Evolutionary conservation across 1,284 basidiomycete genomes (phyloP).

Genomic region (Puccinia coronata): DNA sequence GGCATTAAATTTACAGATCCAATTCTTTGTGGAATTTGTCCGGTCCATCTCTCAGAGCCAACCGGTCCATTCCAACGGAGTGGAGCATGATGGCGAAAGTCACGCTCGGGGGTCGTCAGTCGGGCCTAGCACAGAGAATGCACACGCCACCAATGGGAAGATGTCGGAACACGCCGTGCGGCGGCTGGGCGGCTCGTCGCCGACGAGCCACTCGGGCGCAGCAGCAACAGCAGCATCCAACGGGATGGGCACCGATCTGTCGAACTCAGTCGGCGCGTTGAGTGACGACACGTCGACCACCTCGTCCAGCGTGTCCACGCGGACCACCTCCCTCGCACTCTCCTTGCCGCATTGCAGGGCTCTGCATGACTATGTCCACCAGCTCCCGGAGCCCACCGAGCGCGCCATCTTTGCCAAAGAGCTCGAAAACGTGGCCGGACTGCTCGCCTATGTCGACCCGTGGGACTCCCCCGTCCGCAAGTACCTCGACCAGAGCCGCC

Average conservation of each 20-base stretch:
- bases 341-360: conserved; percentile 62
- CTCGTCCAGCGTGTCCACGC: conserved; percentile 50
- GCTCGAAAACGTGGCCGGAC: conserved; percentile 69
- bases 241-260: conserved; percentile 28
- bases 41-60: conserved; percentile 62
- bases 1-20: conserved; percentile 76
- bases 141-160: conserved; percentile 45
- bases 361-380: conserved; percentile 65
- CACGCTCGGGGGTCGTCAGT: conserved; percentile 63
- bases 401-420: conserved; percentile 69
- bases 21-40: conserved; percentile 77
- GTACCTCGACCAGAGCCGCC: conserved; percentile 71
- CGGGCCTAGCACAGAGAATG: conserved; percentile 51
- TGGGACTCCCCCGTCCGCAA: conserved; percentile 69
- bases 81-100: conserved; percentile 14
- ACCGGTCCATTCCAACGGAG: conserved; percentile 8
- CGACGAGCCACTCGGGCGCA: conserved; percentile 48
- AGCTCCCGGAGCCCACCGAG: conserved; percentile 64
- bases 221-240: conserved; percentile 34
- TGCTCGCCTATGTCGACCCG: conserved; percentile 74
- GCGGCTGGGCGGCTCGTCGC: conserved; percentile 45
- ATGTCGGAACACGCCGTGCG: conserved; percentile 51
- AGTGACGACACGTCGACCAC: conserved; percentile 51
- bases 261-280: conserved; percentile 51
- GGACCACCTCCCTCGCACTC: conserved; percentile 51